A percentile compares a stretch with the other conserved stretches of the same genome.
Evolutionary conservation across 1,284 basidiomycete genomes (phyloP).

Genomic region (Meripilus lineatus): DNA sequence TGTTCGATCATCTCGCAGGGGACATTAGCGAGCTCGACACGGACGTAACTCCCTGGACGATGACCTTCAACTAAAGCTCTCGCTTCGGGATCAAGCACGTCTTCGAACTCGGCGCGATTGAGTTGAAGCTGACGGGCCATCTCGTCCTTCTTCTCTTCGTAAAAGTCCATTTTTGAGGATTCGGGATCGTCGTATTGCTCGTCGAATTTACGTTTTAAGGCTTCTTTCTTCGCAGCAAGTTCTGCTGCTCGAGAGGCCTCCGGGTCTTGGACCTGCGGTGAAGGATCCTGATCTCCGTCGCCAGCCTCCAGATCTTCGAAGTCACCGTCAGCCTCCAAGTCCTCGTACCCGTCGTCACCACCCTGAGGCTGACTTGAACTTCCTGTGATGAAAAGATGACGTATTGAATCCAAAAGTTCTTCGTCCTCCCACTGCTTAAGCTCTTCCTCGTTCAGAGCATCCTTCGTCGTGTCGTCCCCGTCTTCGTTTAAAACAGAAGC

Average conservation of each 20-base stretch:
- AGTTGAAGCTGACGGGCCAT: slow-evolving; percentile 82
- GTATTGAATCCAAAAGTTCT: slow-evolving; percentile 80
- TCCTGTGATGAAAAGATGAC: slow-evolving; percentile 90
- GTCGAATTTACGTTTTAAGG: slow-evolving; percentile 92
- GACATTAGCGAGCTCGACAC: slow-evolving; percentile 81
- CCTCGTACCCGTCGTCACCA: slow-evolving; percentile 37
- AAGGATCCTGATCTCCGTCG: slow-evolving; percentile 20
- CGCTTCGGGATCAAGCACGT: slow-evolving; percentile 67
- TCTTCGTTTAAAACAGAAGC: slow-evolving; percentile 39
- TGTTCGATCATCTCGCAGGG: slow-evolving; percentile 92
- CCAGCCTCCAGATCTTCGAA: slow-evolving; percentile 41
- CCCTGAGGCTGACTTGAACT: slow-evolving; percentile 37
- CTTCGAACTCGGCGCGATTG: slow-evolving; percentile 85
- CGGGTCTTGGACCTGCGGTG: slow-evolving; percentile 20
- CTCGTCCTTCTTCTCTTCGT: slow-evolving; percentile 89
- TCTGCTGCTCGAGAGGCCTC: slow-evolving; percentile 46
- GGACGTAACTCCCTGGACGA: slow-evolving; percentile 90
- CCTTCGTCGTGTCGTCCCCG: slow-evolving; percentile 67
- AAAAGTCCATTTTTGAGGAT: slow-evolving; percentile 76
- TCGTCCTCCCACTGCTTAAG: slow-evolving; percentile 83
- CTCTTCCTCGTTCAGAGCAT: slow-evolving; percentile 39
- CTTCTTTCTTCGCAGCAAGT: slow-evolving; percentile 86
- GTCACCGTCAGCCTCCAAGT: slow-evolving; percentile 38
- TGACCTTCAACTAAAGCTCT: slow-evolving; percentile 88
- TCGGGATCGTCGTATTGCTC: slow-evolving; percentile 94